Evolutionary conservation across 768 basidiomycete species (phyloP), one percentile per base, ranked within the genome.

Genomic region (Hypsizygus marmoreus): DNA sequence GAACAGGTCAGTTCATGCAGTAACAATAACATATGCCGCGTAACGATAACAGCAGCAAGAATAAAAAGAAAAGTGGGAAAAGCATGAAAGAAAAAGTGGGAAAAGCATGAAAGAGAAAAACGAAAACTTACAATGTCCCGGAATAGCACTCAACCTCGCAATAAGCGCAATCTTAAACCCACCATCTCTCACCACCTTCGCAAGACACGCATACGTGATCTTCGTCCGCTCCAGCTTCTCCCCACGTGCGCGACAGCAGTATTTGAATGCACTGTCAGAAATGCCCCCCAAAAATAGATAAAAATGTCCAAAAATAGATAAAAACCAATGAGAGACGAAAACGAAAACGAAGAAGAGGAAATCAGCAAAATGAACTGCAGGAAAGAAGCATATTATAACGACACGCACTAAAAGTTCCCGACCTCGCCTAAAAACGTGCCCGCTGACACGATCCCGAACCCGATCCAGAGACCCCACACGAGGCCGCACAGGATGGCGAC

Each of bases 391-490:
- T 5, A 4, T 22, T n/a, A 19, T 6, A 19, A 17, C 10, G 8
- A 4, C 17, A 55, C 86, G 57, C 56, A 91, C 88, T 89, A 88
- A 53, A 88, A 93, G 63, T 91, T 92, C 38, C 88, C 92, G 12
- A 92, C 68, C 73, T 95, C 92, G 29, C 91, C 93, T 0, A 94
- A 34, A 55, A 92, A 82, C 0, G 91, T 93, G 0, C 91, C 89
- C 6, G 83, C 88, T 2, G 80, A 79, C 13, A 91, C 89, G 58
- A 97, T 95, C 0, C 68, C 94, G 55, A 95, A 95, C 2, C 93
- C 94, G 17, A 76, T 59, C 76, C 94, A 86, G 2, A 94, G 70
- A 2, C 91, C 92, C 91, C 91, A 97, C 2, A 95, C 89, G 25
- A 95, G 64, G 13, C 94, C 94, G 56, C 91, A 92, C 6, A 95